A percentile compares a stretch with the other conserved stretches of the same genome.
Evolutionary conservation across 257 asterid species (phyloP).

Genomic region (Solanum pinnatisectum): DNA sequence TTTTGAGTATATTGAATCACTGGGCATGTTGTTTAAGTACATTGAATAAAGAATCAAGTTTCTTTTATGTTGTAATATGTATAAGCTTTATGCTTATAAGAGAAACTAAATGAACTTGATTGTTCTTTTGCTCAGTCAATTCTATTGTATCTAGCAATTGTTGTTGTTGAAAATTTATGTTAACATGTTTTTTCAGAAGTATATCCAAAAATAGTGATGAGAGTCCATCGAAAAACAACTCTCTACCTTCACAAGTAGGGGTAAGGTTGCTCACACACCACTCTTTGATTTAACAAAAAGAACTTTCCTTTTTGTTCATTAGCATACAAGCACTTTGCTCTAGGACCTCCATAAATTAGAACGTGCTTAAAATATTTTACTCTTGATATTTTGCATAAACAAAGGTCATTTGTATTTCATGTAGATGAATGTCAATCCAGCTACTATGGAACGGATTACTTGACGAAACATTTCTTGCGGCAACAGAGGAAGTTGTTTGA

Average conservation of each 20-base stretch:
- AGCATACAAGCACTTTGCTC: neutral
- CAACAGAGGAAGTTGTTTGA: conserved; percentile 70
- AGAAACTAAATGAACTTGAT: neutral
- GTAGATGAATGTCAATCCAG: conserved; percentile 74
- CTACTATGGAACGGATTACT: conserved; percentile 26
- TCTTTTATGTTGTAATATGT: no score
- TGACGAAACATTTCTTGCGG: conserved; percentile 63
- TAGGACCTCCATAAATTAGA: neutral
- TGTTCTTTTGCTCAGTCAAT: no score
- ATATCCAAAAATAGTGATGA: no score
- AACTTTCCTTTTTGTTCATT: neutral
- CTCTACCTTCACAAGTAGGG: no score
- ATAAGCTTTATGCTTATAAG: neutral
- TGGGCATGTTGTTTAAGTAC: no score
- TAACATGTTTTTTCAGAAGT: no score
- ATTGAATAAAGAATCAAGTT: no score
- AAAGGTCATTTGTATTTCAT: conserved; percentile 73
- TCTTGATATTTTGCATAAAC: conserved; percentile 1
- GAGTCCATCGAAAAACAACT: no score
- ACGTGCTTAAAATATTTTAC: neutral
- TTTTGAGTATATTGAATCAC: neutral
- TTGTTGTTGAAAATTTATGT: neutral
- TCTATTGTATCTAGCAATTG: no score
- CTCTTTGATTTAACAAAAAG: neutral
- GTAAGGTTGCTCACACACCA: no score